These are phyloP conservation scores for Polyporus arcularius DNA, from an alignment of 768 basidiomycete genomes.

Conservation along the genomic window DNA sequence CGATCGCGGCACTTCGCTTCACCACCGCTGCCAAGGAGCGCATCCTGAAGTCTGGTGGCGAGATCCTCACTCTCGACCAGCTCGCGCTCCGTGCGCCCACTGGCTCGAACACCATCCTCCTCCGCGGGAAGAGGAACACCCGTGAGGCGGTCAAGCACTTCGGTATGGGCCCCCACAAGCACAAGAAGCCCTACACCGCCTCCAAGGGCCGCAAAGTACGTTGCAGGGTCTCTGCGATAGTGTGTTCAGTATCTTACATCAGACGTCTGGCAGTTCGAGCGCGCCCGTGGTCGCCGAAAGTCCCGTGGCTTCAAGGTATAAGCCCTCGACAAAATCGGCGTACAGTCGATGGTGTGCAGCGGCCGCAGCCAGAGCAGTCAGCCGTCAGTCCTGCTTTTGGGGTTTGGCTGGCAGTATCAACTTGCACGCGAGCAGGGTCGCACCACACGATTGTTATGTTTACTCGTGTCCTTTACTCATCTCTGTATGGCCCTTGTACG, in stretches of 20 bases:
- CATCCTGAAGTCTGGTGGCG: conserved; percentile 94
- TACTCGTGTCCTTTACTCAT: conserved; percentile 11
- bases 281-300: conserved; percentile 98
- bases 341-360: conserved; percentile 27
- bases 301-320: conserved; percentile 97
- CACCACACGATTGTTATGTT: conserved; percentile 19
- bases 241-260: not conserved
- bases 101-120: conserved; percentile 90
- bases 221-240: not conserved
- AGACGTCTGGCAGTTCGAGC: conserved; percentile 73
- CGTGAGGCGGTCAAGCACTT: conserved; percentile 98
- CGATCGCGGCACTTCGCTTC: conserved; percentile 94
- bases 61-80: conserved; percentile 93
- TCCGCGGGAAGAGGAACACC: conserved; percentile 90
- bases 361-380: conserved; percentile 6
- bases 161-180: conserved; percentile 96
- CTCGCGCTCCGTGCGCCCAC: conserved; percentile 94
- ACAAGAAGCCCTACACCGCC: conserved; percentile 96
- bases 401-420: conserved; percentile 17
- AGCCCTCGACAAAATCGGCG: conserved; percentile 38
- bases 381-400: conserved; percentile 10
- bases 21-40: conserved; percentile 91
- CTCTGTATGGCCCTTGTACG: conserved; percentile 20
- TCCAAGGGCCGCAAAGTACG: conserved; percentile 94
- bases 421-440: conserved; percentile 12